Evolutionary conservation across 1,139 yeast genomes (phyloP).

Genomic region (Pneumocystis murina): DNA sequence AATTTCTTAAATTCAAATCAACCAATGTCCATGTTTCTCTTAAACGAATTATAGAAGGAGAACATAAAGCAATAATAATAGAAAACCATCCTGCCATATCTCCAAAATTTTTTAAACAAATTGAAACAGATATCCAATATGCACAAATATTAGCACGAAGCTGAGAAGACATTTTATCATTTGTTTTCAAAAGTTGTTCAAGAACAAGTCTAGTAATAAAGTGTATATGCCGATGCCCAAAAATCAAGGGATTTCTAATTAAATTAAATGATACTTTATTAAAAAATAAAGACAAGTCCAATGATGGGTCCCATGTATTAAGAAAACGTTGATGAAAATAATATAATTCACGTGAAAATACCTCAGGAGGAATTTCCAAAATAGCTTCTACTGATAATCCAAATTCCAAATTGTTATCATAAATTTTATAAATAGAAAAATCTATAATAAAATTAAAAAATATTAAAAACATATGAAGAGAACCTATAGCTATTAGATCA

Average conservation of each 20-base stretch:
- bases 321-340: slow-evolving; percentile 7
- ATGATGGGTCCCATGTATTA: slow-evolving; percentile 9
- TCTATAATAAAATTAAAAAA: neutral
- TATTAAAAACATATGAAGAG: neutral
- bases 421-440: neutral
- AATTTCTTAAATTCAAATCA: slow-evolving; percentile 42
- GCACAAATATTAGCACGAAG: slow-evolving; percentile 53
- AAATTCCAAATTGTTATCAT: neutral
- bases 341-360: slow-evolving; percentile 7
- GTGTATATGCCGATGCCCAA: slow-evolving; percentile 61
- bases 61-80: slow-evolving; percentile 67
- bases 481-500: neutral
- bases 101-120: slow-evolving; percentile 61
- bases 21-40: slow-evolving; percentile 64
- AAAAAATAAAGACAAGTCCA: slow-evolving; percentile 9
- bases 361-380: slow-evolving; percentile 6
- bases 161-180: slow-evolving; percentile 20
- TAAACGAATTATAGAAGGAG: slow-evolving; percentile 66
- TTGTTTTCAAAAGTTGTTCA: slow-evolving; percentile 52
- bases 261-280: neutral
- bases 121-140: slow-evolving; percentile 80
- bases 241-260: slow-evolving; percentile 33
- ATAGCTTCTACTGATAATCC: slow-evolving; percentile 2
- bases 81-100: slow-evolving; percentile 95
- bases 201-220: slow-evolving; percentile 57